Percentiles rank a stretch among this genome's conserved stretches.
Conservation (phyloP, 1,139 yeast species). For the Scheffersomyces titani region DNA sequence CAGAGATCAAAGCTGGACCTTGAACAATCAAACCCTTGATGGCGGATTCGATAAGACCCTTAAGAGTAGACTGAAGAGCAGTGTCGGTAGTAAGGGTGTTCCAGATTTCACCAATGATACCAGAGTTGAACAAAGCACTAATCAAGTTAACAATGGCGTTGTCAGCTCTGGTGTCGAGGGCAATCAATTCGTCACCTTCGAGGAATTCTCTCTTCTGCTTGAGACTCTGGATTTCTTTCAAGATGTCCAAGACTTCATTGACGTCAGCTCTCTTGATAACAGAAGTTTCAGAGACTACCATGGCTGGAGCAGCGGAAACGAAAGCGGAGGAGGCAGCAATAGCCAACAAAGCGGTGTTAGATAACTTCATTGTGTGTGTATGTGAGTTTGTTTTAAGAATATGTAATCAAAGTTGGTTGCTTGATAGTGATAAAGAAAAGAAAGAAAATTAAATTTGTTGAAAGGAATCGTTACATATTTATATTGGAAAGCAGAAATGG, state of each 20-base stretch:
- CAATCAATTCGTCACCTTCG: conserved; percentile 26
- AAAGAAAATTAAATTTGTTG: not conserved
- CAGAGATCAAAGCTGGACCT: conserved; percentile 46
- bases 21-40: conserved; percentile 38
- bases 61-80: conserved; percentile 27
- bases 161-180: conserved; percentile 42
- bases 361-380: conserved; percentile 38
- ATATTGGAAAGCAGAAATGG: not conserved
- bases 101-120: conserved; percentile 41
- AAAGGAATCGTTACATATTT: not conserved
- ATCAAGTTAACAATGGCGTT: conserved; percentile 38
- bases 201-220: conserved; percentile 34
- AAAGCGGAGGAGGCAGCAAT: conserved; percentile 42
- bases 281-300: conserved; percentile 21
- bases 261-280: conserved; percentile 41
- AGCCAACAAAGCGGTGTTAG: conserved; percentile 45
- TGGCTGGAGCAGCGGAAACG: conserved; percentile 44
- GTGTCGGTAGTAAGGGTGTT: conserved; percentile 35
- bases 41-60: conserved; percentile 32
- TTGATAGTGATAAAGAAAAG: conserved; percentile 6
- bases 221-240: conserved; percentile 33
- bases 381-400: conserved; percentile 2
- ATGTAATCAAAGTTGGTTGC: not conserved
- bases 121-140: conserved; percentile 40
- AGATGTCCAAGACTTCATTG: conserved; percentile 33